Base-by-base conservation (phyloP, 2,329 filamentous ascomycete species). In the Penicillium sp. region DNA sequence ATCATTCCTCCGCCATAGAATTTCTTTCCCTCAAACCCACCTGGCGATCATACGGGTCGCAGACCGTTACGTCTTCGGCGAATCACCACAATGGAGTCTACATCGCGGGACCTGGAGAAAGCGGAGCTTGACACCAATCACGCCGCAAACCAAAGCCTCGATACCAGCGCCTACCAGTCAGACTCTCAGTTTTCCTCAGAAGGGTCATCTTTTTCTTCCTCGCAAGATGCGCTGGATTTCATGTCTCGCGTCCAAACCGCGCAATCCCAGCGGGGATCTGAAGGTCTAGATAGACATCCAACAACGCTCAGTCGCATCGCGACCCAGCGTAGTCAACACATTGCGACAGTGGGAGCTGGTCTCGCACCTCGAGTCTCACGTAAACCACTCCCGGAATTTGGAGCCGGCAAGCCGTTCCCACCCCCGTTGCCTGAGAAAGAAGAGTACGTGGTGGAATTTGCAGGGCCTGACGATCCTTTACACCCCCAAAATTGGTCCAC, bases 401-500 rank as follows among this genome's bases (percentile, higher is more conserved):
- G 79, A 3, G 76, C 65, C 19, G 76, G 75, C 1, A 81, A 80
- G 50, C 69, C 75, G 4, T 79, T 75, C 54, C 79, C 79, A 5
- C 76, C 76, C 11, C 65, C 63, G 0, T 57, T 81, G 11, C 77
- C 77, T 6, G 72, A 72, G n/a, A 67, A 69, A 45, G 77, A 80
- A 53, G 75, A 79, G 43, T 81, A 81, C 57, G 77, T 80, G 1
- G 77, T 80, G 9, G 78, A 88, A 64, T 95, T 94, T 58, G 84
- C 90, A 53, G 89, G 88, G 0, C 83, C 81, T 1, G 76, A 89
- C 49, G 89, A 95, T 57, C 88, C 88, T 2, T 59, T 90, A 45
- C 88, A 94, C 64, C 84, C 87, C 1, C 86, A 91, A 68, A 95
- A 95, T 62, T 95, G 89, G 89, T 76, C 85, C 0, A 58, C 86